Evolutionary conservation across 2,329 filamentous ascomycete species (phyloP).

Genomic region (Bipolaris bicolor): DNA sequence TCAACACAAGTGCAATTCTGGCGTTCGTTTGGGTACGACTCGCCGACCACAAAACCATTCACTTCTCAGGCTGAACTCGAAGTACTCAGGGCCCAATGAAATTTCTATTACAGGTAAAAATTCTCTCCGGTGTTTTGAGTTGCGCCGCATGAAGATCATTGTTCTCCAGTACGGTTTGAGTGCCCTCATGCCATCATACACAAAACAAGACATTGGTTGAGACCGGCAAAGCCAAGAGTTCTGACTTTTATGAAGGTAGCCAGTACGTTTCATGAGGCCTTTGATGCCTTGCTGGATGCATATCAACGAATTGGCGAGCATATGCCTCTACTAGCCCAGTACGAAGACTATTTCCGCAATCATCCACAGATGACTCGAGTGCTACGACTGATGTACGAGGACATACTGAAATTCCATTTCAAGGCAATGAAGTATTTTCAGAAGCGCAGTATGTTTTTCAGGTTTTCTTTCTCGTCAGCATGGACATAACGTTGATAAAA

Average conservation of each 20-base stretch:
- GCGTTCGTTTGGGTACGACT: conserved; percentile 37
- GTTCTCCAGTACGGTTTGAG: neutral
- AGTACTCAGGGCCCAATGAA: conserved; percentile 42
- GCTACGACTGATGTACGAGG: conserved; percentile 46
- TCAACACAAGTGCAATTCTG: conserved; percentile 40
- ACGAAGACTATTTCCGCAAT: conserved; percentile 38
- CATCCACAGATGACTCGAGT: conserved; percentile 39
- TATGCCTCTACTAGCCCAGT: conserved; percentile 46
- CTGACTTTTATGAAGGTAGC: conserved; percentile 29
- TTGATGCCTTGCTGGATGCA: conserved; percentile 48
- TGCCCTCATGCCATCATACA: neutral
- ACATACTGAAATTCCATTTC: conserved; percentile 51
- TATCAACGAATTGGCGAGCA: conserved; percentile 50
- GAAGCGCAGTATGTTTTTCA: neutral
- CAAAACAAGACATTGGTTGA: neutral
- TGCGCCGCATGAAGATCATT: neutral
- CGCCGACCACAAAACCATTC: neutral
- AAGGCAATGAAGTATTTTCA: conserved; percentile 39
- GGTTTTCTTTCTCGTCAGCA: neutral
- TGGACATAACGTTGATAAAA: neutral
- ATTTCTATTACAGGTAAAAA: conserved; percentile 40
- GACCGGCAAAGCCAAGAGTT: neutral
- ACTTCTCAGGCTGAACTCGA: neutral
- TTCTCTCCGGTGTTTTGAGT: neutral
- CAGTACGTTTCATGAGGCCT: conserved; percentile 40